Percentiles rank a stretch among this genome's conserved stretches.
phyloP scores from a whole-genome alignment of 2,329 filamentous ascomycete genomes.

The Sporothrix luriei region DNA sequence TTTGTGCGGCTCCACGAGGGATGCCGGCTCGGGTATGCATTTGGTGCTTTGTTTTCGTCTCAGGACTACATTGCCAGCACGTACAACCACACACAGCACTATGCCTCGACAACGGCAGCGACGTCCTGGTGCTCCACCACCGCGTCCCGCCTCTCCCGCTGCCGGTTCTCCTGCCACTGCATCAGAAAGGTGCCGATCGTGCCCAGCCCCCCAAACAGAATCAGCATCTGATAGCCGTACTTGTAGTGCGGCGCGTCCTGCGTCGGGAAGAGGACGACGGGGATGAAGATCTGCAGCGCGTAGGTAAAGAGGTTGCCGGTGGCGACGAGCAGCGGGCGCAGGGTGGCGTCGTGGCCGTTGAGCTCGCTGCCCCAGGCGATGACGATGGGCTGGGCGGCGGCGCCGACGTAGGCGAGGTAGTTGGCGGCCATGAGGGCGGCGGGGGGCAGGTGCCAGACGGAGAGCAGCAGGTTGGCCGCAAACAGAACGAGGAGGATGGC shows the following conservation, averaged over 20 bases:
- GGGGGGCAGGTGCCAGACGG: constrained; percentile 37
- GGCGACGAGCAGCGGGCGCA: constrained; percentile 36
- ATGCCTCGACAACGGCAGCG: background rate
- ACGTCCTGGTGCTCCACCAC: too few species aligned
- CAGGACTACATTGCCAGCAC: background rate
- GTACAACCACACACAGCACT: too few species aligned
- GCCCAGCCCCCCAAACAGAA: constrained; percentile 42
- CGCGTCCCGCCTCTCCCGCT: background rate
- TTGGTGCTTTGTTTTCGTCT: background rate
- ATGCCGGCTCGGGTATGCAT: background rate
- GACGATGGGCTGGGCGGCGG: constrained; percentile 37
- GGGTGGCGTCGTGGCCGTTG: constrained; percentile 35
- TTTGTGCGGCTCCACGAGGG: too few species aligned
- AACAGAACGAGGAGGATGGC: constrained; percentile 34
- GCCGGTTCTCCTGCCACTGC: constrained; percentile 30
- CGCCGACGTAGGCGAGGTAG: constrained; percentile 37
- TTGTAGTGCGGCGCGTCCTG: constrained; percentile 44
- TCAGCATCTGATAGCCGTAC: constrained; percentile 43
- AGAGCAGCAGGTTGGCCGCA: constrained; percentile 37
- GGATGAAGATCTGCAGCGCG: constrained; percentile 34
- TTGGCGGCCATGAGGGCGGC: constrained; percentile 36
- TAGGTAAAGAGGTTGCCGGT: constrained; percentile 37
- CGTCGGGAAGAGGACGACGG: constrained; percentile 42
- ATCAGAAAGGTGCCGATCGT: constrained; percentile 32
- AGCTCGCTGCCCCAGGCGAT: constrained; percentile 37